Conservation (phyloP, 2,329 filamentous ascomycete species). For the Parafenestella ontariensis region DNA sequence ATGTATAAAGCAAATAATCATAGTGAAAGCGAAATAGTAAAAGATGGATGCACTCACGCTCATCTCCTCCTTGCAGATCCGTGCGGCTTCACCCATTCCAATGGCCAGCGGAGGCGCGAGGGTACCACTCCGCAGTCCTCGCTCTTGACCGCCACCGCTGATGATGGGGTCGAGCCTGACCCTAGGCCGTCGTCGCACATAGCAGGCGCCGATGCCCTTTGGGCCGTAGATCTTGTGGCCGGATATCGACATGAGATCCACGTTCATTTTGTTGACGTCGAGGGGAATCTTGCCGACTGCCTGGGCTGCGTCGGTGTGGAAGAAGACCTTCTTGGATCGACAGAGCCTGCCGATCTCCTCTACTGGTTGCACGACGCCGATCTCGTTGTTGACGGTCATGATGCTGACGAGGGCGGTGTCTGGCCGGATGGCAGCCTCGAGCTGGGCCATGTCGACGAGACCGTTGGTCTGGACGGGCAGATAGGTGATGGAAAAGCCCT, state of each 20-base stretch:
- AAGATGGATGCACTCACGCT: constrained; percentile 67
- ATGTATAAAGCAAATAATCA: constrained; percentile 87
- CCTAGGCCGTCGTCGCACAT: constrained; percentile 87
- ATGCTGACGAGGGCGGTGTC: constrained; percentile 94
- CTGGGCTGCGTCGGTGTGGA: constrained; percentile 96
- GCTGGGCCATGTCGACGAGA: constrained; percentile 80
- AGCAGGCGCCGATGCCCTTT: constrained; percentile 96
- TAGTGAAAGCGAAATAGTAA: constrained; percentile 41
- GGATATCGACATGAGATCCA: constrained; percentile 98
- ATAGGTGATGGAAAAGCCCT: constrained; percentile 97
- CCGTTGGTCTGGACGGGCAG: constrained; percentile 87
- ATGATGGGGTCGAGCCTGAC: constrained; percentile 96
- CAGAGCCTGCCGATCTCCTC: constrained; percentile 93
- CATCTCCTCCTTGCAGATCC: constrained; percentile 89
- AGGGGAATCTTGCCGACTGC: constrained; percentile 98
- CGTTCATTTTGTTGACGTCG: constrained; percentile 96
- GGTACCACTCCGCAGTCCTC: constrained; percentile 92
- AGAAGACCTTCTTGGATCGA: constrained; percentile 91
- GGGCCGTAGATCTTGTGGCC: constrained; percentile 99
- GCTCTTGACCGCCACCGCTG: constrained; percentile 93
- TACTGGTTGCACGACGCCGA: constrained; percentile 97
- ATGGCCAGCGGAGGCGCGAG: constrained; percentile 87
- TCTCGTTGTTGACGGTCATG: constrained; percentile 99
- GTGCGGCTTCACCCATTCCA: constrained; percentile 94
- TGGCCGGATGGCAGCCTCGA: constrained; percentile 87